A percentile compares a stretch with the other conserved stretches of the same genome.
These are phyloP conservation scores for Clarireedia sp. DNA, from an alignment of 2,329 filamentous ascomycete species.

Conservation along the genomic window DNA sequence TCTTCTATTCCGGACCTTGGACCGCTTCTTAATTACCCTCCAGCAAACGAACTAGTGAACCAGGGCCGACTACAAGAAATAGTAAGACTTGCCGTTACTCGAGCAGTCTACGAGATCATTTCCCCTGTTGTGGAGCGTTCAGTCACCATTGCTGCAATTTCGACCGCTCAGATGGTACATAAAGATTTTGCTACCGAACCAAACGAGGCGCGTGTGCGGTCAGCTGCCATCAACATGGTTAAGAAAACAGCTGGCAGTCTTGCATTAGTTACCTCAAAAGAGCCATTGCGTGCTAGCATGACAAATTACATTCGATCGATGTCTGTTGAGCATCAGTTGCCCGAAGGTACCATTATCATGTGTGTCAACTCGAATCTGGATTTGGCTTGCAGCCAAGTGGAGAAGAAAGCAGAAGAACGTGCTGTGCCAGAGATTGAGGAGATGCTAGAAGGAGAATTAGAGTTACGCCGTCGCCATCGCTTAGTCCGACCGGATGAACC, in stretches of 20 bases:
- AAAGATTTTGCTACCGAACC: conserved; percentile 95
- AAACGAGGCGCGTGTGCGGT: conserved; percentile 78
- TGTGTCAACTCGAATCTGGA: conserved; percentile 98
- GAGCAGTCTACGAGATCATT: conserved; percentile 92
- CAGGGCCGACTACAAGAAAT: conserved; percentile 63
- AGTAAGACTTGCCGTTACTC: conserved; percentile 76
- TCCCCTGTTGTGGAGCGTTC: conserved; percentile 95
- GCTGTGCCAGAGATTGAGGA: conserved; percentile 93
- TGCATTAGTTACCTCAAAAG: conserved; percentile 95
- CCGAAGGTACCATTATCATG: conserved; percentile 94
- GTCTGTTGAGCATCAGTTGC: conserved; percentile 64
- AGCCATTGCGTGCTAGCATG: conserved; percentile 91
- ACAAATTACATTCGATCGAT: conserved; percentile 84
- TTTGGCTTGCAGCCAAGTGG: conserved; percentile 84
- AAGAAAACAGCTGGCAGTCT: conserved; percentile 90
- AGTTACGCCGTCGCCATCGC: conserved; percentile 68
- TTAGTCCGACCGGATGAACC: conserved; percentile 70
- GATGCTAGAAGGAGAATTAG: conserved; percentile 75
- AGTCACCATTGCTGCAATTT: conserved; percentile 95
- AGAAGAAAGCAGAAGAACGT: conserved; percentile 89
- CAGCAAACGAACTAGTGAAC: conserved; percentile 70
- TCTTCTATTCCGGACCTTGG: conserved; percentile 79
- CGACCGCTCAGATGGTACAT: conserved; percentile 86
- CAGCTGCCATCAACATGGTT: conserved; percentile 86
- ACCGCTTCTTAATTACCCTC: conserved; percentile 70